Base-by-base conservation (phyloP, 768 basidiomycete species). In the Suillus luteus region DNA sequence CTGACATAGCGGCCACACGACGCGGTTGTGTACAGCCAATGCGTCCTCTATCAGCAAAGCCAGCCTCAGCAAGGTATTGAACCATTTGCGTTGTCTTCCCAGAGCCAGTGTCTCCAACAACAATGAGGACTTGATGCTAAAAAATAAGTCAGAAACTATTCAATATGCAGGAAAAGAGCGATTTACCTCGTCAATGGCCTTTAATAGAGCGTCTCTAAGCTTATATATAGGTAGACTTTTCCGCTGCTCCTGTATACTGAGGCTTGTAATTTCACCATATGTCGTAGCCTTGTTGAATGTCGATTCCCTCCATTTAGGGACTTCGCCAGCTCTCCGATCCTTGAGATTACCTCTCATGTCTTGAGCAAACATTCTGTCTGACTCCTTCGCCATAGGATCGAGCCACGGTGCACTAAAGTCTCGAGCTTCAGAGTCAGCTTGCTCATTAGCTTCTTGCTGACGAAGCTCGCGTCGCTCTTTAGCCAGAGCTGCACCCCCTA, bases 1-100 rank as follows among this genome's bases (percentile, higher is more conserved):
- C 97, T 14, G 96, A 98, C 89, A 98, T 97, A 10, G 97, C 97
- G 40, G 97, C 97, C 37, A 99, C 97, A 84, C 97, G 96, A 80
- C 97, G 91, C 31, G 97, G 97, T 75, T 99, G 97, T 0, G 97
- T 99, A 72, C 97, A 99, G 14, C 96, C 97, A 68, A 99, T 94
- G 63, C 89, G 88, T 57, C 93, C 93, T 67, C 77, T 86, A 71
- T 99, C 96, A 0, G 95, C 92, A 68, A 88, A 96, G 0, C 97
- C 97, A 54, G 90, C 85, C 76, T 99, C 97, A 12, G 96, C 96
- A 49, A 99, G 85, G 69, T 98, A 99, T 76, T 99, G 97, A 0
- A 92, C 92, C 95, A 99, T 99, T 73, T 99, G 97, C 0, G 97
- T 99, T 8, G 97, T 99, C 76, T 99, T 99, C 14, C 97, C 97